Evolutionary conservation across 768 basidiomycete species (phyloP).

Genomic region (Panaeolus papilionaceus): DNA sequence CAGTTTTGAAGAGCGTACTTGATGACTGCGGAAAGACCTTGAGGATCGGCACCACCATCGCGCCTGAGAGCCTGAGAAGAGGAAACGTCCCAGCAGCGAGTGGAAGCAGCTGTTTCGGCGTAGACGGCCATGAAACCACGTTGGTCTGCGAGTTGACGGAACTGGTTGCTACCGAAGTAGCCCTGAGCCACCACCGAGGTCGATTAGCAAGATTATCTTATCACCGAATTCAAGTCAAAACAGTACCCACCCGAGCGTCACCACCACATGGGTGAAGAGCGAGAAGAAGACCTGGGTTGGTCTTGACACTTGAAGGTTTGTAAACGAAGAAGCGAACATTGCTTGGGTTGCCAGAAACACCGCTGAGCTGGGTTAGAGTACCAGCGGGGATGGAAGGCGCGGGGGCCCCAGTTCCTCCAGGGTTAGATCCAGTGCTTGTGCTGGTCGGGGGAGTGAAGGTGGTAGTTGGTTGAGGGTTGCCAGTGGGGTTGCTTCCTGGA

Average conservation of each 20-base stretch:
- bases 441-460: slow-evolving; percentile 9
- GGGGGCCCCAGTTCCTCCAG: slow-evolving; percentile 17
- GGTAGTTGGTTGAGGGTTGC: slow-evolving; percentile 7
- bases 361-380: slow-evolving; percentile 17
- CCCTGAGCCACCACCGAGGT: slow-evolving; percentile 33
- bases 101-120: slow-evolving; percentile 45
- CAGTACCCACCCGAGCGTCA: slow-evolving; percentile 20
- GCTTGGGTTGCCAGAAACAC: slow-evolving; percentile 21
- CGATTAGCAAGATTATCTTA: not conserved
- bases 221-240: not conserved
- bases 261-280: slow-evolving; percentile 26
- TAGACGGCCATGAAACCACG: slow-evolving; percentile 60
- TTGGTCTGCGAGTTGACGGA: slow-evolving; percentile 55
- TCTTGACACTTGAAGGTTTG: slow-evolving; percentile 23
- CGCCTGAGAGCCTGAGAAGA: slow-evolving; percentile 56
- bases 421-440: slow-evolving; percentile 15
- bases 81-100: slow-evolving; percentile 61
- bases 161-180: slow-evolving; percentile 54
- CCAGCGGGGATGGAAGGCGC: slow-evolving; percentile 25
- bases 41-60: slow-evolving; percentile 60
- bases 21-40: slow-evolving; percentile 52
- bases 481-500: slow-evolving; percentile 7
- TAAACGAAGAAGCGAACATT: slow-evolving; percentile 24
- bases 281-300: slow-evolving; percentile 22
- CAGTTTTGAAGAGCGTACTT: slow-evolving; percentile 54